Conservation (phyloP, 2,329 filamentous ascomycete species). For the Neofusicoccum laricinum region DNA sequence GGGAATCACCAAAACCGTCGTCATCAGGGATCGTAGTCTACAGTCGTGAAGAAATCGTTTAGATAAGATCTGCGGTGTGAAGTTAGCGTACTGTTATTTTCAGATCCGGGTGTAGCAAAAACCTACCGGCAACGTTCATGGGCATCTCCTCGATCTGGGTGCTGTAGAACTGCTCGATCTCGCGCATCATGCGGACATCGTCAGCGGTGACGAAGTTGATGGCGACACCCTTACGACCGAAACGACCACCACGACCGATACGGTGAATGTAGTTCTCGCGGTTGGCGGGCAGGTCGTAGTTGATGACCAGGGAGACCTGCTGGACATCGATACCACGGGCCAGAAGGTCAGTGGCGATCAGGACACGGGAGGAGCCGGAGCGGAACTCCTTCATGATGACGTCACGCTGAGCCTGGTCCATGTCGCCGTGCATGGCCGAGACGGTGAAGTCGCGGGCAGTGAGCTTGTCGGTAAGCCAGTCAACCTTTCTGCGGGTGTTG, state of each 20-base stretch:
- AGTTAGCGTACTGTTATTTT: conserved; percentile 21
- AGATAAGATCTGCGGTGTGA: conserved; percentile 35
- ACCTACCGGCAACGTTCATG: conserved; percentile 75
- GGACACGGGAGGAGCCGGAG: conserved; percentile 94
- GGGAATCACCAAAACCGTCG: conserved; percentile 21
- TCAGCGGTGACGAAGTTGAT: conserved; percentile 99
- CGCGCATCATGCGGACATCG: conserved; percentile 99
- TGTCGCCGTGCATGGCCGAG: conserved; percentile 99
- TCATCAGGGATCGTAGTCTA: conserved; percentile 25
- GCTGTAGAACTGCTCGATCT: conserved; percentile 99
- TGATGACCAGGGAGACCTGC: conserved; percentile 99
- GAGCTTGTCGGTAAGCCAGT: conserved; percentile 99
- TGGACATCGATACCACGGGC: conserved; percentile 99
- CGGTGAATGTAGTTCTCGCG: conserved; percentile 99
- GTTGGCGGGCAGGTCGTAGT: conserved; percentile 98
- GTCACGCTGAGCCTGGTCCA: conserved; percentile 97
- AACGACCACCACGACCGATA: conserved; percentile 98
- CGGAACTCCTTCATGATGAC: conserved; percentile 99
- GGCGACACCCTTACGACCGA: conserved; percentile 99
- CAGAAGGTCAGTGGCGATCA: conserved; percentile 96
- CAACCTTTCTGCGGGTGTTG: conserved; percentile 99
- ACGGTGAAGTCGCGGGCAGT: conserved; percentile 98
- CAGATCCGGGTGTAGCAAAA: not conserved
- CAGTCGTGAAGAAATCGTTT: conserved; percentile 30
- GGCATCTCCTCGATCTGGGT: conserved; percentile 99